Evolutionary conservation across 805 yeast species (phyloP).

Genomic region (Starmerella lactis-condensi): DNA sequence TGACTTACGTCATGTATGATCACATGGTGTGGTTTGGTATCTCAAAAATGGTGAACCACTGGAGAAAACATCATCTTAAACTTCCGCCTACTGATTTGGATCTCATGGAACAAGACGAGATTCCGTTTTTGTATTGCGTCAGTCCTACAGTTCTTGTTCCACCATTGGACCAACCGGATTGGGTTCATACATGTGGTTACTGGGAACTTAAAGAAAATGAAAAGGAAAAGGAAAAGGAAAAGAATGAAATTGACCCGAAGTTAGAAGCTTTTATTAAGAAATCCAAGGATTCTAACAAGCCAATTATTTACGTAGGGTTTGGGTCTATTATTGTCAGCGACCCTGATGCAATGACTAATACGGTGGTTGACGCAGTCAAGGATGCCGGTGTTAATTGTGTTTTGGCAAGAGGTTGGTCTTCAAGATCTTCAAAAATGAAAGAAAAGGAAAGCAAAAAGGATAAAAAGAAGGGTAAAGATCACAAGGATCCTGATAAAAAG

Average conservation of each 20-base stretch:
- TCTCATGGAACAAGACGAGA: constrained; percentile 51
- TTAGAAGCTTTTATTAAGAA: constrained; percentile 39
- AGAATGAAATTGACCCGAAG: constrained; percentile 32
- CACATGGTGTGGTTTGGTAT: constrained; percentile 88
- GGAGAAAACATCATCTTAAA: constrained; percentile 56
- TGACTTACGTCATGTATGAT: constrained; percentile 86
- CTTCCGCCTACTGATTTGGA: constrained; percentile 54
- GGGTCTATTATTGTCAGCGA: constrained; percentile 86
- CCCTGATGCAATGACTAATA: constrained; percentile 57
- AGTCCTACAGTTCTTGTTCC: constrained; percentile 84
- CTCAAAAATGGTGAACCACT: constrained; percentile 64
- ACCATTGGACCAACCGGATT: constrained; percentile 79
- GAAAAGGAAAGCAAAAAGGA: constrained; percentile 16
- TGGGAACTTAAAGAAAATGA: constrained; percentile 61
- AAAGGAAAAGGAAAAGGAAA: constrained; percentile 34
- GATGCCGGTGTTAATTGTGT: constrained; percentile 74
- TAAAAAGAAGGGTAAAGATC: constrained; percentile 18
- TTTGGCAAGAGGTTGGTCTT: constrained; percentile 89
- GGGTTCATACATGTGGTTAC: constrained; percentile 91
- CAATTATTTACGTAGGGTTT: constrained; percentile 79
- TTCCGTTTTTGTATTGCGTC: constrained; percentile 77
- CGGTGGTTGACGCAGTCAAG: constrained; percentile 59
- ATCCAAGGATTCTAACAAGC: constrained; percentile 45
- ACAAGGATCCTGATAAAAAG: constrained; percentile 1
- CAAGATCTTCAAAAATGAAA: constrained; percentile 31